Evolutionary conservation across 1,139 yeast species (phyloP).

Genomic region (Ogataea hybrid): DNA sequence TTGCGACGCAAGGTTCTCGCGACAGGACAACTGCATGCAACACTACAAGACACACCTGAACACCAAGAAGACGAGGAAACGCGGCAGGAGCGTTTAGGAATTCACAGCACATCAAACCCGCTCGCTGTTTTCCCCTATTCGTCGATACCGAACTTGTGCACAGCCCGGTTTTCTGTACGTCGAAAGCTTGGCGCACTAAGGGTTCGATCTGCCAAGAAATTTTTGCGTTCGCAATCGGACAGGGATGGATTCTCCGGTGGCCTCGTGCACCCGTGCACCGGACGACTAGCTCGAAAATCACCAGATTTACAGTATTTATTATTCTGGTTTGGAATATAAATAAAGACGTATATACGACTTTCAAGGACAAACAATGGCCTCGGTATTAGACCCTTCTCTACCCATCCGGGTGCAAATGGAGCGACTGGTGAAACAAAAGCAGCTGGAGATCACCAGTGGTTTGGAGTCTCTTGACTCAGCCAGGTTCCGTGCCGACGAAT

Average conservation of each 20-base stretch:
- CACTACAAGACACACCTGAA: slow-evolving; percentile 79
- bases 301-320: slow-evolving; percentile 1
- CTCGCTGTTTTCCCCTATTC: neutral
- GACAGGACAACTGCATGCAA: slow-evolving; percentile 95
- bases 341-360: neutral
- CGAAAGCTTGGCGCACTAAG: slow-evolving; percentile 6
- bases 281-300: neutral
- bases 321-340: neutral
- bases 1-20: slow-evolving; percentile 82
- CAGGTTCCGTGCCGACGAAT: slow-evolving; percentile 70
- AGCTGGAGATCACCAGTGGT: slow-evolving; percentile 72
- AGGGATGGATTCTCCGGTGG: neutral
- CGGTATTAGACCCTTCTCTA: slow-evolving; percentile 22
- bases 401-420: slow-evolving; percentile 75
- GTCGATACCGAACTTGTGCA: neutral
- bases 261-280: slow-evolving; percentile 7
- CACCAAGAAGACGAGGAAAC: slow-evolving; percentile 31
- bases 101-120: neutral
- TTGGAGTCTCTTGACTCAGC: slow-evolving; percentile 63
- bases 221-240: slow-evolving; percentile 1
- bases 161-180: neutral
- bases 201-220: slow-evolving; percentile 8
- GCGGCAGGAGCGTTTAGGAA: slow-evolving; percentile 14
- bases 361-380: neutral
- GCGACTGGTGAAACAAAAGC: slow-evolving; percentile 74